Base-by-base conservation (phyloP, 2,329 filamentous ascomycete species). In the Trichoderma pleuroti region DNA sequence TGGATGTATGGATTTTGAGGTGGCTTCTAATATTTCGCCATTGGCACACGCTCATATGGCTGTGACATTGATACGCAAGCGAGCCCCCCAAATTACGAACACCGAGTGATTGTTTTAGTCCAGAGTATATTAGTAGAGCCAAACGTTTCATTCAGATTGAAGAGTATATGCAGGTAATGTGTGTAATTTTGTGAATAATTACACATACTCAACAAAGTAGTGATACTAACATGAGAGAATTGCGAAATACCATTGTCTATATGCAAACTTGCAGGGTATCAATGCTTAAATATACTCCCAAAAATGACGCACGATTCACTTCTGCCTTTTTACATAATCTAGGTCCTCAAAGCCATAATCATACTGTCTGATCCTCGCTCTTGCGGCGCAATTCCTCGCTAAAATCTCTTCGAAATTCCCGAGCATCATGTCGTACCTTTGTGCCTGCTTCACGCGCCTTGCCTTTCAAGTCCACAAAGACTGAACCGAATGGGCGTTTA, bases 371-470 rank as follows among this genome's bases (percentile, higher is more conserved):
- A 2, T 59, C 64, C 9, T 46, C 52, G 24, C 54, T 42, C 34
- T 57, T 67, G 9, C 64, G 64, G 18, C 36, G 64, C 5, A 67
- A n/a, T 32, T 67, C 64, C 26, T 67, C 64, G 26, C 26, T 59
- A 6, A 67, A 67, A 32, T 67, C 64, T 12, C n/a, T 67, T 24
- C 52, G 52, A 46, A 67, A 67, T 16, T 59, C 64, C 16, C 64
- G 26, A 9, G 32, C 64, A 14, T 67, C 64, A 12, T 67, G 52
- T 26, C 64, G 52, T 12, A 52, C 64, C 12, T 59, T 67, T 46
- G 64, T 67, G 28, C 64, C 26, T 14, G 54, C 24, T 6, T 39
- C 64, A n/a, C 64, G 64, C 24, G 64, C 64, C n/a, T 67, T 67
- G 4, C 18, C 64, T 42, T 59, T 67, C 52, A 67, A 24, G 18